These are phyloP conservation scores for Trichoderma harzianum DNA, from an alignment of 2,329 filamentous ascomycete species.

Conservation along the genomic window DNA sequence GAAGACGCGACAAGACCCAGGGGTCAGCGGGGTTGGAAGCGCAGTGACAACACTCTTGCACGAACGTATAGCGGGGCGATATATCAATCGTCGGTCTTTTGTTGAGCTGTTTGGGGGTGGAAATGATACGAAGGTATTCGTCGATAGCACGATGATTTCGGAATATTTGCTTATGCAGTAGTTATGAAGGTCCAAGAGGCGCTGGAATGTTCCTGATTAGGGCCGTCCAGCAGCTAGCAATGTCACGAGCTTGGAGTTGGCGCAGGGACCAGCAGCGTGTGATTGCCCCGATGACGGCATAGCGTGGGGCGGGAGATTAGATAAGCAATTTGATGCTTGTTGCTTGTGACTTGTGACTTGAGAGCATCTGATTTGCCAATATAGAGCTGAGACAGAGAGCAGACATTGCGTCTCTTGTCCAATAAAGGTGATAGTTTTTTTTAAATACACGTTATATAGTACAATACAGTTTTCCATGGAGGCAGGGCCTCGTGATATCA, in stretches of 20 bases:
- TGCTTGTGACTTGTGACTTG: background rate
- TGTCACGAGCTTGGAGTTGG: constrained; percentile 20
- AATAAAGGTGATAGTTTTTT: background rate
- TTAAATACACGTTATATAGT: background rate
- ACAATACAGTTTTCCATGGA: background rate
- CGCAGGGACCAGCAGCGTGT: constrained; percentile 18
- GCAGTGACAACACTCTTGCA: background rate
- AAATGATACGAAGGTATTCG: background rate
- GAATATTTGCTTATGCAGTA: background rate
- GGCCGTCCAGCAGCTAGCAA: constrained; percentile 1
- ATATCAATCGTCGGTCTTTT: background rate
- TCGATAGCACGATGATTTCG: background rate
- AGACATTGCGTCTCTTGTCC: background rate
- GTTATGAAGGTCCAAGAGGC: background rate
- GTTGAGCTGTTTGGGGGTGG: background rate
- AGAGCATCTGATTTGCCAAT: too few relatives aligned
- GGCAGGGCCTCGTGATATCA: background rate
- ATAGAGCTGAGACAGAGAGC: background rate
- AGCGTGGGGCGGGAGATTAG: constrained; percentile 16
- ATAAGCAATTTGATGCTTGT: background rate
- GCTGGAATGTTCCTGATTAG: background rate
- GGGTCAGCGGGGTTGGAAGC: constrained; percentile 7
- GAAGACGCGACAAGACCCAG: constrained; percentile 10
- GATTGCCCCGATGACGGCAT: constrained; percentile 18
- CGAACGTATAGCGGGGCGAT: background rate